Base-by-base conservation (phyloP, 1,139 yeast species). In the Candida glucosophila region DNA sequence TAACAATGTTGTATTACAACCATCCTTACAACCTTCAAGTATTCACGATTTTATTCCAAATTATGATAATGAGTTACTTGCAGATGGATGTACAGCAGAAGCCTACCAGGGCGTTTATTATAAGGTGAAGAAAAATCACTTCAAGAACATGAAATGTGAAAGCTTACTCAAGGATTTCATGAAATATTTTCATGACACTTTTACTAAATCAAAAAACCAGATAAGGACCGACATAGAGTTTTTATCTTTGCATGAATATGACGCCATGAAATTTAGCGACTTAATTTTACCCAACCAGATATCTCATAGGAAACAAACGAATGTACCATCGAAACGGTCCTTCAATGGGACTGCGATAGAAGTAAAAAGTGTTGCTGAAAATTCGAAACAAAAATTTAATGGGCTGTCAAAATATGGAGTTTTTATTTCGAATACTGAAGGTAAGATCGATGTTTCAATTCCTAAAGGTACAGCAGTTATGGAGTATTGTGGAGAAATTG, bases 381-480 rank as follows among this genome's bases (percentile, higher is more conserved):
- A 65, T 29, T 65, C 69, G 20, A 73, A 74, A 36, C 70, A 70
- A 29, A 73, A 73, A 41, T 83, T 80, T 39, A 72, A 74, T 23
- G 95, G 95, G 0, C 69, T 82, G 24, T 66, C 82, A 2, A 76
- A 74, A 36, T 49, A 78, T 26, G 86, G 92, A 0, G 57, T 88
- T 12, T 77, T 71, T 37, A 44, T 77, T 2, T 32, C 52, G 3
- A 38, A 29, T n/a, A 29, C 40, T 6, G 32, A 39, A 9, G 39
- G 39, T 2, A 34, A 33, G 7, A 41, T 41, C 4, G 43, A 44
- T 9, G 28, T 36, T 14, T 34, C 55, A 1, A 47, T 74, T 2
- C 65, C 73, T 0, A 55, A 61, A 24, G 72, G 68, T 17, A 67
- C 76, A 2, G 61, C 72, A 4, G 52, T 86, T 3, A 60, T 71